phyloP scores from a whole-genome alignment of 495 filamentous ascomycete genomes.

The Trichodelitschia bisporula region DNA sequence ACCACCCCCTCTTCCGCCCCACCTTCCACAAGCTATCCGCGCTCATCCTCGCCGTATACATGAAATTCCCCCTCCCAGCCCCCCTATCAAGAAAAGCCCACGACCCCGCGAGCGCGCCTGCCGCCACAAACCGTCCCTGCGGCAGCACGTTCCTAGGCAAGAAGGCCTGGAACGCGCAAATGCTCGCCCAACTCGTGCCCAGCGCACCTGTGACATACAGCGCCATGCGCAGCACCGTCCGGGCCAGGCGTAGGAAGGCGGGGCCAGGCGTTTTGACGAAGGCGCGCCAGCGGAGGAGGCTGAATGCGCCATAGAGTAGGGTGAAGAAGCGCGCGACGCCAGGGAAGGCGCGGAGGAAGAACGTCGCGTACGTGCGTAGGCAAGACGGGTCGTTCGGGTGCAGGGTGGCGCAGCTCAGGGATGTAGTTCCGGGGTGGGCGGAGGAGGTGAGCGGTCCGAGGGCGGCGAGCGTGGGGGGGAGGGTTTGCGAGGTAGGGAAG shows the following conservation, averaged over 20 bases:
- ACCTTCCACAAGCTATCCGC: slow-evolving; percentile 78
- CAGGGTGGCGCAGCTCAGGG: slow-evolving; percentile 72
- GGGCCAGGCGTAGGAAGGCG: slow-evolving; percentile 35
- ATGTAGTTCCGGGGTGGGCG: slow-evolving; percentile 63
- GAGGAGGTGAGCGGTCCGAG: slow-evolving; percentile 59
- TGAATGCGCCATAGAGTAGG: slow-evolving; percentile 39
- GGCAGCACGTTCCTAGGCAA: slow-evolving; percentile 54
- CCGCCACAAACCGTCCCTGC: slow-evolving; percentile 65
- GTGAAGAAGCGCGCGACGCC: slow-evolving; percentile 50
- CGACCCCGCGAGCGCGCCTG: slow-evolving; percentile 59
- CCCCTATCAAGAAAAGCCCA: slow-evolving; percentile 44
- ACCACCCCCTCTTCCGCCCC: slow-evolving; percentile 60
- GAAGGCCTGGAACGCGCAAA: slow-evolving; percentile 64
- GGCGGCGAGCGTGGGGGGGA: slow-evolving; percentile 36
- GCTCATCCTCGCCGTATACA: slow-evolving; percentile 47
- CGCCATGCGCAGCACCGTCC: slow-evolving; percentile 37
- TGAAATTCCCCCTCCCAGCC: slow-evolving; percentile 34
- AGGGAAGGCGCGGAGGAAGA: slow-evolving; percentile 61
- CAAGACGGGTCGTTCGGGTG: slow-evolving; percentile 77
- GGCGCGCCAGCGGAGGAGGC: slow-evolving; percentile 30
- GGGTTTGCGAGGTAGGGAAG: slow-evolving; percentile 36
- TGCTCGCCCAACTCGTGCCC: slow-evolving; percentile 60
- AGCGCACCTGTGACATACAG: slow-evolving; percentile 54
- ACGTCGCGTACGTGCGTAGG: slow-evolving; percentile 57
- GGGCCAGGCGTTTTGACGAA: slow-evolving; percentile 41